A percentile compares a stretch with the other conserved stretches of the same genome.
Evolutionary conservation across 192 early-diverging fungal genomes (phyloP).

Genomic region (Mortierella antarctica): DNA sequence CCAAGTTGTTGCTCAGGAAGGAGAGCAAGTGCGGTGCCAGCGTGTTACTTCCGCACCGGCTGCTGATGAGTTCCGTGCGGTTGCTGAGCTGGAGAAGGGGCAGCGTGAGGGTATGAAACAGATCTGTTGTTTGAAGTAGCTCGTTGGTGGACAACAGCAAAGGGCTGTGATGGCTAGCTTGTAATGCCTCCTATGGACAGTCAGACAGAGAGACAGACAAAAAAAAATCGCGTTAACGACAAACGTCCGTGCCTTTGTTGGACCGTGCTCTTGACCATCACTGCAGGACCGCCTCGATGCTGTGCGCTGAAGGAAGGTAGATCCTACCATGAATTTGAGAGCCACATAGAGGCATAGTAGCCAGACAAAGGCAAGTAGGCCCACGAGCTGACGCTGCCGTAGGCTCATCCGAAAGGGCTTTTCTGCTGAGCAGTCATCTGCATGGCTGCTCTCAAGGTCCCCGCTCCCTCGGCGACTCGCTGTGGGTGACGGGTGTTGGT

Average conservation of each 20-base stretch:
- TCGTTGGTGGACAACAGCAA: constrained; percentile 12
- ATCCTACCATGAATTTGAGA: constrained; percentile 14
- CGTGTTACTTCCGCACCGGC: constrained; percentile 10
- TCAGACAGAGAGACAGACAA: constrained; percentile 3
- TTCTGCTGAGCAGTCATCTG: neutral
- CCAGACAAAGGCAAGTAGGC: constrained; percentile 19
- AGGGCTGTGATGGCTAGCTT: constrained; percentile 7
- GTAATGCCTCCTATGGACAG: neutral
- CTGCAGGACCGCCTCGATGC: neutral
- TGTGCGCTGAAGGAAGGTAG: neutral
- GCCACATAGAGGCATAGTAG: constrained; percentile 8
- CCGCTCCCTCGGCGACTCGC: neutral
- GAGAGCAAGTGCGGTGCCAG: constrained; percentile 30
- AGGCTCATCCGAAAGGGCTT: constrained; percentile 12
- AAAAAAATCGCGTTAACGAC: neutral
- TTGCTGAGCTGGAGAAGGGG: constrained; percentile 18
- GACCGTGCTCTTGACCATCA: neutral
- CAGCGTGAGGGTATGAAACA: constrained; percentile 14
- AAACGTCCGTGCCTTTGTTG: neutral
- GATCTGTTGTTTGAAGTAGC: constrained; percentile 21
- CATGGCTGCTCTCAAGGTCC: constrained; percentile 12
- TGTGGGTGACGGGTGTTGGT: neutral
- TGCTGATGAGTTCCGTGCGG: constrained; percentile 20
- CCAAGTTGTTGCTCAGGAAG: constrained; percentile 27
- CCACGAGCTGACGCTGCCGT: constrained; percentile 17